Evolutionary conservation across 192 early-diverging fungal species (phyloP).

Genomic region (Dimargaris cristalligena): DNA sequence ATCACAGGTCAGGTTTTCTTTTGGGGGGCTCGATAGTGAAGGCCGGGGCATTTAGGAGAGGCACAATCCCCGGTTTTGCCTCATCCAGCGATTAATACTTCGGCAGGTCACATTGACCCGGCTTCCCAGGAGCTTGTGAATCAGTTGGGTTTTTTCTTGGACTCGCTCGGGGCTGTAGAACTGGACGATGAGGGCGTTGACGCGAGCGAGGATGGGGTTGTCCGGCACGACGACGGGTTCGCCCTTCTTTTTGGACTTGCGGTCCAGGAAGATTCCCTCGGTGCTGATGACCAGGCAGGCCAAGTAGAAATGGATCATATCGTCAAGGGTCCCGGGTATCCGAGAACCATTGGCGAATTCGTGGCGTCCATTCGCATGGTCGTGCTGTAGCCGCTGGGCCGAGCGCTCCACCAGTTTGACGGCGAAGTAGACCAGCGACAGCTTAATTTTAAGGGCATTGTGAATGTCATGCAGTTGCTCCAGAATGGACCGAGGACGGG

Average conservation of each 20-base stretch:
- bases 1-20: too few relatives aligned
- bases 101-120: neutral
- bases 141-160: neutral
- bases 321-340: neutral
- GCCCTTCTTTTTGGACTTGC: neutral
- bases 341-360: neutral
- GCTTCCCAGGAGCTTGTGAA: constrained; percentile 1
- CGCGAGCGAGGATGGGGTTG: neutral
- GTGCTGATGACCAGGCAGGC: constrained; percentile 4
- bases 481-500: neutral
- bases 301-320: constrained; percentile 6
- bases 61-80: neutral
- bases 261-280: neutral
- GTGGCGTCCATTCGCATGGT: neutral
- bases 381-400: neutral
- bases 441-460: neutral
- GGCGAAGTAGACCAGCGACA: neutral
- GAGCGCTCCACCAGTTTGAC: neutral
- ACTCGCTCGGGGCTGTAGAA: neutral
- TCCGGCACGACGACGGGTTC: neutral
- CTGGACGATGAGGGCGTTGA: neutral
- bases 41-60: too few relatives aligned
- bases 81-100: constrained; percentile 1
- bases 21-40: too few relatives aligned
- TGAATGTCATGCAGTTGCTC: neutral